phyloP scores from a whole-genome alignment of 2,329 filamentous ascomycete species.

The Magnaporthiopsis rhizophila region DNA sequence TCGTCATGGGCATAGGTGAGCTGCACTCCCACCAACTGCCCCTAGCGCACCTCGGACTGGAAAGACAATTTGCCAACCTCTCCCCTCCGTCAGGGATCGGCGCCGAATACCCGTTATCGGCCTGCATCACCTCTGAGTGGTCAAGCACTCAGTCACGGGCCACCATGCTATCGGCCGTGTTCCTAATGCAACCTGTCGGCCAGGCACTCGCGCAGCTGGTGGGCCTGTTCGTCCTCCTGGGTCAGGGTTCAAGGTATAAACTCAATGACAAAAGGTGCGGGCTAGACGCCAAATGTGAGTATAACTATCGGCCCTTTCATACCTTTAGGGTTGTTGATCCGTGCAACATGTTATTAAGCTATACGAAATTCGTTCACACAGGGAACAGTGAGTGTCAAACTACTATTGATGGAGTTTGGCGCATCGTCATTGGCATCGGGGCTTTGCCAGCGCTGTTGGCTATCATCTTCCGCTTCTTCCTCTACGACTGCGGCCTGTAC shows the following conservation, averaged over 20 bases:
- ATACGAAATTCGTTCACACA: neutral
- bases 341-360: neutral
- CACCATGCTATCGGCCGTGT: constrained; percentile 61
- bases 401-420: constrained; percentile 54
- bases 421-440: constrained; percentile 58
- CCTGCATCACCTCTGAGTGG: constrained; percentile 62
- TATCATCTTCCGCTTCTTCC: constrained; percentile 57
- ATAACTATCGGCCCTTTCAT: neutral
- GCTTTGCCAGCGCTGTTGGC: constrained; percentile 56
- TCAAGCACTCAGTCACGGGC: constrained; percentile 53
- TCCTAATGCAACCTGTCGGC: constrained; percentile 62
- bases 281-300: constrained; percentile 27
- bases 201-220: constrained; percentile 58
- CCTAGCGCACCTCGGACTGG: constrained; percentile 3
- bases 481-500: constrained; percentile 59
- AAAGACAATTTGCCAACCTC: neutral
- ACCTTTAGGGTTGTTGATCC: neutral
- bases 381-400: constrained; percentile 36
- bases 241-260: constrained; percentile 32
- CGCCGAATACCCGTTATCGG: constrained; percentile 60
- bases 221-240: constrained; percentile 43
- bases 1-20: constrained; percentile 44
- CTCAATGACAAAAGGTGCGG: constrained; percentile 39
- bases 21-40: neutral
- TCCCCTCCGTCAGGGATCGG: constrained; percentile 40